A percentile compares a stretch with the other conserved stretches of the same genome.
Conservation (phyloP, 805 yeast species). For the Suhomyces sp. region DNA sequence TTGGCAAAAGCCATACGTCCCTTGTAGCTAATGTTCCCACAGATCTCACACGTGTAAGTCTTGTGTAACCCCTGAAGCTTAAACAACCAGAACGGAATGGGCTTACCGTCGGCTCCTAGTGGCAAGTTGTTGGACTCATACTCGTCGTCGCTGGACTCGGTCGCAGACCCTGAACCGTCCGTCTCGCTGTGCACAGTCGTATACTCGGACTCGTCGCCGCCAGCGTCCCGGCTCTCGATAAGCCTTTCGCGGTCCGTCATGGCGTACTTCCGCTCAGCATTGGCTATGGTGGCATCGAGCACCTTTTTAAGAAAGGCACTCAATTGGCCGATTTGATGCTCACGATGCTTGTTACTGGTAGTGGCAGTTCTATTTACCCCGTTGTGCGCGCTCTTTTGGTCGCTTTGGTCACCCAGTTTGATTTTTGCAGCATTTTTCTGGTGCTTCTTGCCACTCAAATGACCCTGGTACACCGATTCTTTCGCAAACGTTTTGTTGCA, state of each 20-base stretch:
- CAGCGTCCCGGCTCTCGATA: slow-evolving; percentile 41
- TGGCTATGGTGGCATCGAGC: slow-evolving; percentile 51
- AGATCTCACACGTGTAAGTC: slow-evolving; percentile 76
- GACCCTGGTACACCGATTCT: slow-evolving; percentile 62
- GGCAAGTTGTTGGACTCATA: slow-evolving; percentile 58
- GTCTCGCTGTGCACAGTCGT: slow-evolving; percentile 30
- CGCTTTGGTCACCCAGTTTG: not conserved
- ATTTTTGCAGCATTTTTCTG: slow-evolving; percentile 39
- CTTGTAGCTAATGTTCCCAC: slow-evolving; percentile 69
- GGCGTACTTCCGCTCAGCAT: slow-evolving; percentile 62
- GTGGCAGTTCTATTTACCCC: not conserved
- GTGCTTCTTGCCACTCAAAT: slow-evolving; percentile 75
- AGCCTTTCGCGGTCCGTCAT: slow-evolving; percentile 69
- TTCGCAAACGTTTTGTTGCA: slow-evolving; percentile 68
- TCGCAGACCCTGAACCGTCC: slow-evolving; percentile 27
- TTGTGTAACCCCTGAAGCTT: slow-evolving; percentile 82
- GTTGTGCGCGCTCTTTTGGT: not conserved
- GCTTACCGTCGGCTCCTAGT: slow-evolving; percentile 82
- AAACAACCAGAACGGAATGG: slow-evolving; percentile 91
- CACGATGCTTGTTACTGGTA: not conserved
- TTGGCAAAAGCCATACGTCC: slow-evolving; percentile 71
- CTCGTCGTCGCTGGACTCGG: slow-evolving; percentile 27
- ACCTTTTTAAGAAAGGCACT: slow-evolving; percentile 1
- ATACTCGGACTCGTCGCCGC: slow-evolving; percentile 40
- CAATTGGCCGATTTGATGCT: slow-evolving; percentile 4